Evolutionary conservation across 2,329 filamentous ascomycete species (phyloP).

Genomic region (Cryphonectria parasitica): DNA sequence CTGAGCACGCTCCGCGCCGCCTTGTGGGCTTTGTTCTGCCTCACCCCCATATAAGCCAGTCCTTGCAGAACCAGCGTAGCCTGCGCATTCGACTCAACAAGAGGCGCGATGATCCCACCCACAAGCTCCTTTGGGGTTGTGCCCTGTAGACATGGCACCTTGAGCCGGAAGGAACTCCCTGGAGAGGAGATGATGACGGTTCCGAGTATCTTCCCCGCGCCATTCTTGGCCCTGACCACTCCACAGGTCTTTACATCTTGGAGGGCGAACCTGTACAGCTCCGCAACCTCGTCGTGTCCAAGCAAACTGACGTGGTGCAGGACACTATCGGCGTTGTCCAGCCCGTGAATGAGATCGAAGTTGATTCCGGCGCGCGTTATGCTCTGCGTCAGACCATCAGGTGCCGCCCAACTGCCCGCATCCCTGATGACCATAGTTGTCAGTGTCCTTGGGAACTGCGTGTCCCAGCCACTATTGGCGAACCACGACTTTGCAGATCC

Average conservation of each 20-base stretch:
- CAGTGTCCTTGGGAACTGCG: conserved; percentile 58
- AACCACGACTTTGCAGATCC: conserved; percentile 73
- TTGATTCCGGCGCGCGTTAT: conserved; percentile 73
- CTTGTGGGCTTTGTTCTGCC: conserved; percentile 80
- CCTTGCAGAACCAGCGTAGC: conserved; percentile 74
- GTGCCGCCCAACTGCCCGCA: conserved; percentile 72
- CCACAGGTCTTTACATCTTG: conserved; percentile 73
- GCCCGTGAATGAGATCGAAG: conserved; percentile 83
- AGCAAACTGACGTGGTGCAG: conserved; percentile 75
- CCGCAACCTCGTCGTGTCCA: conserved; percentile 75
- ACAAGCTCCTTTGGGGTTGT: conserved; percentile 47
- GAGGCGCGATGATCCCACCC: conserved; percentile 79
- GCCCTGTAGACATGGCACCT: conserved; percentile 70
- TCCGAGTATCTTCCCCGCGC: conserved; percentile 70
- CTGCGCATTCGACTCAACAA: conserved; percentile 72
- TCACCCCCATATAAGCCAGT: conserved; percentile 76
- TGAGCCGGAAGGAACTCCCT: conserved; percentile 68
- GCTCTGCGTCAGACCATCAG: conserved; percentile 75
- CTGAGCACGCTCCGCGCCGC: conserved; percentile 75
- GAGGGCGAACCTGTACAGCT: conserved; percentile 78
- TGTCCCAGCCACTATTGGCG: conserved; percentile 87
- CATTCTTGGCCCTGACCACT: conserved; percentile 79
- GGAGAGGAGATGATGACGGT: conserved; percentile 80
- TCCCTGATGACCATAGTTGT: conserved; percentile 75
- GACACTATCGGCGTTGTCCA: conserved; percentile 74